These are phyloP conservation scores for Trametes meyenii DNA, from an alignment of 768 basidiomycete genomes.

Conservation along the genomic window DNA sequence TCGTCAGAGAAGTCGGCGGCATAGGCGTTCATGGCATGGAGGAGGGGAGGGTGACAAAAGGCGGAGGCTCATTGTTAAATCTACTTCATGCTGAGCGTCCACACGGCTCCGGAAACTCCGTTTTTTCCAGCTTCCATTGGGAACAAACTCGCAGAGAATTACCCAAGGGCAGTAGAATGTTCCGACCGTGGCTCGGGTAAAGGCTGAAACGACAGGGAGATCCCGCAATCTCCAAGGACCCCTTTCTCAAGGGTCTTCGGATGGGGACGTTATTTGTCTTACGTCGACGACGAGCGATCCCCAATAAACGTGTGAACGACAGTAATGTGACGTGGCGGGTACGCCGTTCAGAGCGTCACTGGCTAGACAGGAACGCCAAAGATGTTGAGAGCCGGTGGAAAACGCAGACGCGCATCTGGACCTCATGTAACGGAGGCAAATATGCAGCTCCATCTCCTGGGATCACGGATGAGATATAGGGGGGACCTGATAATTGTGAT, in stretches of 20 bases:
- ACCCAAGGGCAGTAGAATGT: slow-evolving; percentile 12
- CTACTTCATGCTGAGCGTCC: slow-evolving; percentile 7
- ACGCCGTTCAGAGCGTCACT: too few species aligned
- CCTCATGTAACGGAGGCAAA: slow-evolving; percentile 14
- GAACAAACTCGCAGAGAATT: slow-evolving; percentile 5
- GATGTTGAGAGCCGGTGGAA: too few species aligned
- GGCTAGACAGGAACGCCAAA: too few species aligned
- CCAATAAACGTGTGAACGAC: too few species aligned
- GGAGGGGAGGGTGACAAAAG: slow-evolving; percentile 6
- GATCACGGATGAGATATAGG: slow-evolving; percentile 1
- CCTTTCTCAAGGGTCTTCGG: neutral
- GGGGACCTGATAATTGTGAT: neutral
- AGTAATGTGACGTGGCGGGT: too few species aligned
- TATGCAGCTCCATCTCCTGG: slow-evolving; percentile 18
- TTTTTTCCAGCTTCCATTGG: slow-evolving; percentile 12
- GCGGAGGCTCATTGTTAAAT: slow-evolving; percentile 13
- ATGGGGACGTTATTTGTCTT: neutral
- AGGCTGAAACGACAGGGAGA: slow-evolving; percentile 4
- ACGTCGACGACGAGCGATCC: neutral
- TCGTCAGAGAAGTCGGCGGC: slow-evolving; percentile 32
- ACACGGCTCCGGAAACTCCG: slow-evolving; percentile 18
- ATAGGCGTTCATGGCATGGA: slow-evolving; percentile 27
- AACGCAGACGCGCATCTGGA: neutral
- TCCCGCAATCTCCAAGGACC: slow-evolving; percentile 6
- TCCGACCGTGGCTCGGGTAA: slow-evolving; percentile 10